These are phyloP conservation scores for Xerocomellus intermedius DNA, from an alignment of 768 basidiomycete species.

Conservation along the genomic window DNA sequence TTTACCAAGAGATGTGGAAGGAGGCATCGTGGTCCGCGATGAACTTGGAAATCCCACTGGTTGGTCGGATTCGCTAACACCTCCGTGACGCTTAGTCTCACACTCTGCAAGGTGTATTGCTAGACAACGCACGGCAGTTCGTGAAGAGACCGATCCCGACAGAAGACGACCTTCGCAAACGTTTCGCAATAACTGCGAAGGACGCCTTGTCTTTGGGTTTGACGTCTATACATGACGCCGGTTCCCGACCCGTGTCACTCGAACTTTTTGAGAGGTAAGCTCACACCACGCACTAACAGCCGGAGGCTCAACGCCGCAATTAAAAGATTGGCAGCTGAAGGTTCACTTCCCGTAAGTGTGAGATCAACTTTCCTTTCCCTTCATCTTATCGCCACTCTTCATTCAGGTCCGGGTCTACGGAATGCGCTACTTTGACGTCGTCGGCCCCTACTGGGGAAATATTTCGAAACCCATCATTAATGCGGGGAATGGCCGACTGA, in stretches of 20 bases:
- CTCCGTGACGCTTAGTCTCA: constrained; percentile 2
- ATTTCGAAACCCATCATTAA: constrained; percentile 51
- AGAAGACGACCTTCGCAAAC: constrained; percentile 57
- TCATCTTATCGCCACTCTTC: not conserved
- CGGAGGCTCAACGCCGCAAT: not conserved
- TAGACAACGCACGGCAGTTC: constrained; percentile 86
- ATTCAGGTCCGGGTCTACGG: constrained; percentile 73
- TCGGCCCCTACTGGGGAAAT: constrained; percentile 73
- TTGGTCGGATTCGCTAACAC: constrained; percentile 23
- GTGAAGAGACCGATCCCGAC: constrained; percentile 63
- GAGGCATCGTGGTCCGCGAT: constrained; percentile 78
- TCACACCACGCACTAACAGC: not conserved
- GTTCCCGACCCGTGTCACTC: constrained; percentile 63
- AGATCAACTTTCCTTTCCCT: constrained; percentile 8
- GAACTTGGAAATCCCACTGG: constrained; percentile 68
- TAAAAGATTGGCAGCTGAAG: constrained; percentile 57
- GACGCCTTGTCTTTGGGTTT: constrained; percentile 73
- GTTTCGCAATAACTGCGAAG: constrained; percentile 59
- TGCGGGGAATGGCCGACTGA: constrained; percentile 61
- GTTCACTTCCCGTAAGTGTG: constrained; percentile 57
- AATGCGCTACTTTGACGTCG: constrained; percentile 71
- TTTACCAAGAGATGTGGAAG: constrained; percentile 69
- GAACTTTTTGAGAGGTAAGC: constrained; percentile 68
- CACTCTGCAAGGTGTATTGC: constrained; percentile 53
- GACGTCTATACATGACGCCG: constrained; percentile 87